phyloP scores from a whole-genome alignment of 495 filamentous ascomycete species.

The Aeminium ludgeri region DNA sequence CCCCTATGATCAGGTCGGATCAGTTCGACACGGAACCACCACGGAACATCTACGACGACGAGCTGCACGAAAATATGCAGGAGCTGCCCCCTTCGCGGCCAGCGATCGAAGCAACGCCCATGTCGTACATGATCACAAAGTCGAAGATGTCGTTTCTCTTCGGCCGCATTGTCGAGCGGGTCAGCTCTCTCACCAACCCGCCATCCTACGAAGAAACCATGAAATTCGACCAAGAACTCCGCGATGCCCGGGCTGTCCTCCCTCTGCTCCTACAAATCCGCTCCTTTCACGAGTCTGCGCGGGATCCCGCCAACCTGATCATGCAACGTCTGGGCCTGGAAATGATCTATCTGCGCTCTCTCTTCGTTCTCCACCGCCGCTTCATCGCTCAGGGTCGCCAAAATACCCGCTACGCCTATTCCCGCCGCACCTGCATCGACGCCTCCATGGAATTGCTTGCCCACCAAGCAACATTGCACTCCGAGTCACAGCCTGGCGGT shows the following conservation, averaged over 20 bases:
- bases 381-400: slow-evolving; percentile 54
- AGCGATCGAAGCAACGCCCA: slow-evolving; percentile 60
- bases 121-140: slow-evolving; percentile 80
- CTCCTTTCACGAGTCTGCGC: slow-evolving; percentile 51
- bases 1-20: slow-evolving; percentile 66
- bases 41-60: slow-evolving; percentile 83
- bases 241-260: slow-evolving; percentile 46
- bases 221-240: slow-evolving; percentile 53
- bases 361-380: slow-evolving; percentile 69
- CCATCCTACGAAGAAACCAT: slow-evolving; percentile 65
- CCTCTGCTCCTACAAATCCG: slow-evolving; percentile 55
- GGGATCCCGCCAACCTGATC: slow-evolving; percentile 59
- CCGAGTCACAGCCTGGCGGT: slow-evolving; percentile 57
- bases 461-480: slow-evolving; percentile 59
- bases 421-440: slow-evolving; percentile 63
- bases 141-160: slow-evolving; percentile 45
- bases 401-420: slow-evolving; percentile 63
- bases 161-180: slow-evolving; percentile 40
- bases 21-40: slow-evolving; percentile 80
- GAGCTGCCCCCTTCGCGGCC: slow-evolving; percentile 60
- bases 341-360: slow-evolving; percentile 64
- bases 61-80: slow-evolving; percentile 66
- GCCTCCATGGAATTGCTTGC: slow-evolving; percentile 60
- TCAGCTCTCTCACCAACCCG: slow-evolving; percentile 30
- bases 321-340: slow-evolving; percentile 70